Base-by-base conservation (phyloP, 1,284 basidiomycete genomes). In the Cutaneotrichosporon daszewskae region DNA sequence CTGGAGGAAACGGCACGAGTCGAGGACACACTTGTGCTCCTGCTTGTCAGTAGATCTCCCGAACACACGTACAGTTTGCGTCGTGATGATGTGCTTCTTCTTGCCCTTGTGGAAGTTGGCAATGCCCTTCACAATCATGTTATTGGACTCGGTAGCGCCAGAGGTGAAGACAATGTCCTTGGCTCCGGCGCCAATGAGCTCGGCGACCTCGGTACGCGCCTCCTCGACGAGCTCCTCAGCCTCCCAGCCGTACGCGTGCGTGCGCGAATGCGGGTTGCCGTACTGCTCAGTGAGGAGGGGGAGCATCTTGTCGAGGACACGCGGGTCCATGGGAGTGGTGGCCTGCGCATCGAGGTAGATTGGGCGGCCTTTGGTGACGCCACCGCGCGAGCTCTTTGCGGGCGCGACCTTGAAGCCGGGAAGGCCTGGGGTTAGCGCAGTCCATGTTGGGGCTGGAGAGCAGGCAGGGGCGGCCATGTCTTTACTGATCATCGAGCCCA, bases 21-120 rank as follows among this genome's bases (percentile, higher is more conserved):
- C 95, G 36, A 98, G 79, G 0, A 99, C 95, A 67, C 95, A 98
- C 78, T 98, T 98, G 76, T 99, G 95, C 72, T 99, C 95, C 91
- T 94, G 61, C 14, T 13, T 19, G 18, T 40, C 26, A 55, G 31
- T 23, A n/a, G n/a, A n/a, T n/a, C n/a, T n/a, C n/a, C n/a, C 22
- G 16, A 12, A 3, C 8, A 12, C 12, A 74, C 80, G 58, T 46
- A 87, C 88, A 7, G 89, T 94, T 63, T 92, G 89, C 0, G 84
- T 85, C 1, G 89, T 94, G 56, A 94, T 91, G 39, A 95, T 79
- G 64, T 95, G 91, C 59, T 75, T 82, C 70, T 89, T 89, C 72
- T 87, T 88, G 47, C 87, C 84, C 66, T 85, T 87, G 70, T 92
- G 81, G 69, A 98, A 99, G 25, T 85, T 84, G 25, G 92, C 95